Conservation (phyloP, 1,284 basidiomycete genomes). For the Tilletia horrida region DNA sequence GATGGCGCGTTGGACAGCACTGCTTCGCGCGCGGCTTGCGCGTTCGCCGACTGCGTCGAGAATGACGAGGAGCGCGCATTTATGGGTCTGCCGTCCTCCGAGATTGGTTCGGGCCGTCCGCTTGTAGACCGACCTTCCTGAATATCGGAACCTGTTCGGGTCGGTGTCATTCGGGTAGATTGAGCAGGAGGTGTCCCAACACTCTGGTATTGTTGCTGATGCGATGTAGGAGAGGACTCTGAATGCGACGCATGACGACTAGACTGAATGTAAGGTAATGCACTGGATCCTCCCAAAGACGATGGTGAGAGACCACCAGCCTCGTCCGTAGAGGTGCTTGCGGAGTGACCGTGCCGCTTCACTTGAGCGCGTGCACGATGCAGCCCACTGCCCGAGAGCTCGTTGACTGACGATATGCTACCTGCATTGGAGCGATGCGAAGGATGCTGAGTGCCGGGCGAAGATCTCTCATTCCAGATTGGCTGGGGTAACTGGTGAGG, state of each 20-base stretch:
- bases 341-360: conserved; percentile 8
- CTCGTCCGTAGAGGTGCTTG: conserved; percentile 9
- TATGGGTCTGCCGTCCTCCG: background rate
- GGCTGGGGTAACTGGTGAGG: conserved; percentile 8
- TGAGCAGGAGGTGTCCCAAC: too few relatives aligned
- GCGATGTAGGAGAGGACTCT: background rate
- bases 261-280: conserved; percentile 7
- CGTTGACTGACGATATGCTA: background rate
- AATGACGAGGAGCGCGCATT: conserved; percentile 6
- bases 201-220: too few relatives aligned
- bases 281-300: background rate
- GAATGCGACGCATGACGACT: background rate
- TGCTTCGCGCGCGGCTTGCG: background rate
- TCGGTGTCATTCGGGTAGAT: too few relatives aligned
- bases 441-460: too few relatives aligned
- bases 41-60: conserved; percentile 1
- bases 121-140: too few relatives aligned
- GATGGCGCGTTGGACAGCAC: conserved; percentile 1
- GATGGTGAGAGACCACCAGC: background rate
- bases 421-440: conserved; percentile 12
- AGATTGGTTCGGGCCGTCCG: background rate
- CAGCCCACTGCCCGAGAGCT: background rate
- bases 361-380: conserved; percentile 3
- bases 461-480: background rate
- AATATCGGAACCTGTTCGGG: too few relatives aligned